Evolutionary conservation across 192 early-diverging fungal species (phyloP), one percentile per base, ranked within the genome.

Genomic region (Entrophospora sp.): DNA sequence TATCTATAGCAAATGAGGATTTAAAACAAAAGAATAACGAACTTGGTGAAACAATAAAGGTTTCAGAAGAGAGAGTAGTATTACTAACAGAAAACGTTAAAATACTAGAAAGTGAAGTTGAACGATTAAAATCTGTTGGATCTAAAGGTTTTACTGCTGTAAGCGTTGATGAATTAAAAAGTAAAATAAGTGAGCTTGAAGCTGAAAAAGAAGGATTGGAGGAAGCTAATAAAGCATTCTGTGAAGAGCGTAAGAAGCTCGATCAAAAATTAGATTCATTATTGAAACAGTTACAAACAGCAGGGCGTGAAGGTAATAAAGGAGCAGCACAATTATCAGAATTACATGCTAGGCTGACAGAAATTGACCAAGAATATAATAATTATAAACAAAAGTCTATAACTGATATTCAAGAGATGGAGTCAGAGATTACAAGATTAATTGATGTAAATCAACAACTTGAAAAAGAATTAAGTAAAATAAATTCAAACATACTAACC

Each of bases 131-230:
- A n/a, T n/a, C n/a, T n/a, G n/a, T n/a, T n/a, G n/a, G n/a, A n/a
- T n/a, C n/a, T 4, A 20, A n/a, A 13, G 13, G 14, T 27, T 8
- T 18, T 30, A 30, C 14, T 18, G 27, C 16, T 31, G 28, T 28
- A 4, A 30, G 35, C 1, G n/a, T 27, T n/a, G 58, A 25, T 27
- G 18, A 12, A 14, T 38, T 60, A 24, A 14, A 37, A 60, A 22
- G 5, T 40, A 60, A 42, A 38, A 40, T 60, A 12, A 5, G 20
- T 5, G 34, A 38, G 12, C 34, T 60, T 42, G 58, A 60, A 30
- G 58, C 58, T 12, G 58, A 60, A 40, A 60, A 60, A 37, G 58
- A 60, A 60, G 36, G 58, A 3, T 30, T 60, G 13, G 58, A 60
- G 27, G 35, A 60, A 40, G 58, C 58, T 40, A 60, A 60, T 60